Base-by-base conservation (phyloP, 257 asterid species). In the Marsdenia floribunda region DNA sequence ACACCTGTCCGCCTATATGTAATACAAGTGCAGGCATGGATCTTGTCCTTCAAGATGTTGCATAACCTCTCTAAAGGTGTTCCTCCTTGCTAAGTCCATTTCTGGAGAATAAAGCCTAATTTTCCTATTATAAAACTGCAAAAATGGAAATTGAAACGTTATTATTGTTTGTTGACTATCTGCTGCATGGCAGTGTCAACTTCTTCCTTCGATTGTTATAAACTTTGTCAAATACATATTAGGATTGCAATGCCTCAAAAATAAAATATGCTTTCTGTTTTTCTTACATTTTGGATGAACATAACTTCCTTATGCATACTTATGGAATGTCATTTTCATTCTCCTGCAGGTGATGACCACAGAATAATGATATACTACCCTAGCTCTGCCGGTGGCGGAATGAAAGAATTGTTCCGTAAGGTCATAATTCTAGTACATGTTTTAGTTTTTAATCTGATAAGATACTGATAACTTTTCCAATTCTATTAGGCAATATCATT, bases 301-400 rank as follows among this genome's bases (percentile, higher is more conserved):
- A 57, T 67, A 26, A 42, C 37, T 76, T n/a, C 74, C 29, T 52
- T 57, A 37, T 72, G 67, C 70, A 60, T 71, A 78, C 76, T 59
- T 73, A 68, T 63, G 65, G 64, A 73, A 75, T 73, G 74, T 82
- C 80, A 68, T 76, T 66, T 40, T 66, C 50, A 66, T 66, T 85
- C 26, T 81, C 76, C 60, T 84, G 87, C 84, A 95, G 99, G 93
- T 87, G 98, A 95, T 82, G 92, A 95, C 82, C 99, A 95, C 85
- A 85, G 98, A 73, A 90, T 95, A 77, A 93, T 91, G 98, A 93
- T 93, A 76, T 93, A 93, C 80, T 93, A 93, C 79, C 98, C 98
- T 75, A 93, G 97, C 85, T 86, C 98, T 74, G 98, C 98, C 24
- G 98, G 98, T 82, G 97, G 98, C 72, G 98, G 98, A 61, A 93